Base-by-base conservation (phyloP, 805 yeast species). In the Ogataea populi-albae region DNA sequence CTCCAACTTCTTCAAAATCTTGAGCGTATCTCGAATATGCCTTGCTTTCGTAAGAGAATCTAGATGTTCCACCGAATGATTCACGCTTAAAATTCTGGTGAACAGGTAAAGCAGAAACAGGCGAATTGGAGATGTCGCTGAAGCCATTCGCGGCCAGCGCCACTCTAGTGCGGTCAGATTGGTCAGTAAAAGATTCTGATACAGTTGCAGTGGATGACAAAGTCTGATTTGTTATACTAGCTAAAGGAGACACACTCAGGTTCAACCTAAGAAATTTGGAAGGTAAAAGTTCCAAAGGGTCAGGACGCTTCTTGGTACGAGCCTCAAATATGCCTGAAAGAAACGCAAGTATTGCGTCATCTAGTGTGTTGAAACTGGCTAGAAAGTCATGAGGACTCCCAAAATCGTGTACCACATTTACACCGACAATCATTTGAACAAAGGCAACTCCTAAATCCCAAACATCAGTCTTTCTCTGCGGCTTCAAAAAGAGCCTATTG, bases 1-100 rank as follows among this genome's bases (percentile, higher is more conserved):
- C 77, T 0, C 91, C 93, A 28, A 87, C 84, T 55, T 93, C 98
- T 59, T 93, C 98, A 60, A 94, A 93, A 56, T 93, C 99, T 43
- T 89, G 77, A 3, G 80, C 84, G 55, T 91, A 93, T 45, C 98
- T 69, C 1, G 96, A 87, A 38, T 68, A 61, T 2, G 46, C 45
- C 18, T 43, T 45, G 4, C 35, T 5, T 20, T 46, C 54, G 1
- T 46, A 35, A 1, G 49, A 44, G 28, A 46, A 47, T 3, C 49
- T 44, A 18, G 49, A 23, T 2, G 46, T 51, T 12, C 31, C 32
- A 18, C 36, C 37, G 37, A 59, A 57, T 3, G 64, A 59, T n/a
- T 57, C 60, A 30, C 64, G 34, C 30, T 54, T 55, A 5, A 31
- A 33, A 10, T 43, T 26, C 2, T 12, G 22, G 28, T 38, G 28